A percentile compares a stretch with the other conserved stretches of the same genome.
phyloP scores from a whole-genome alignment of 192 early-diverging fungal species.

The Ramicandelaber brevisporus region DNA sequence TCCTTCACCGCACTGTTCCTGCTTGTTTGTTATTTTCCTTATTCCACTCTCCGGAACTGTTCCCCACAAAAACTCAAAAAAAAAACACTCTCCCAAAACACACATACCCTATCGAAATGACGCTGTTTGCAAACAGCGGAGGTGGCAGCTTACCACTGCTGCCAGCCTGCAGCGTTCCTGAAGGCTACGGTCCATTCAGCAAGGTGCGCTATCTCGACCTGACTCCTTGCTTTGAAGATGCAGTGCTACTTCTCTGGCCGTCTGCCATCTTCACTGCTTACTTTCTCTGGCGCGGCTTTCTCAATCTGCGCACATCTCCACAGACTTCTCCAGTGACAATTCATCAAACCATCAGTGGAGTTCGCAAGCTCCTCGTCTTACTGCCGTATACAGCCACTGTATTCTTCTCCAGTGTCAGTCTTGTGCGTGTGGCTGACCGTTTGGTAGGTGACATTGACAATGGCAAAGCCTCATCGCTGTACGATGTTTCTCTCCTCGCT shows the following conservation, averaged over 20 bases:
- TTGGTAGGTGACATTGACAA: too few relatives aligned
- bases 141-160: neutral
- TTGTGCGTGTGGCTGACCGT: slow-evolving; percentile 2
- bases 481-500: too few relatives aligned
- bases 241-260: slow-evolving; percentile 4
- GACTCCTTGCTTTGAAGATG: slow-evolving; percentile 14
- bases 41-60: too few relatives aligned
- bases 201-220: slow-evolving; percentile 13
- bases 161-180: slow-evolving; percentile 9
- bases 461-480: too few relatives aligned
- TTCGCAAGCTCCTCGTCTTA: slow-evolving; percentile 8
- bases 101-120: too few relatives aligned
- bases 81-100: too few relatives aligned
- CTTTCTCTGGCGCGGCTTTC: slow-evolving; percentile 3
- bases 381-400: slow-evolving; percentile 5
- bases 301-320: slow-evolving; percentile 3
- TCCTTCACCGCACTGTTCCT: too few relatives aligned
- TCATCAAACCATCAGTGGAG: slow-evolving; percentile 3
- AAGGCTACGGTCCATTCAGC: slow-evolving; percentile 20
- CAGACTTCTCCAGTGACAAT: slow-evolving; percentile 1
- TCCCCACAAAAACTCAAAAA: too few relatives aligned
- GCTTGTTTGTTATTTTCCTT: too few relatives aligned
- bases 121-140: neutral
- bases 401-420: slow-evolving; percentile 7
- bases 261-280: slow-evolving; percentile 9